phyloP scores from a whole-genome alignment of 1,284 basidiomycete genomes.

The Sporisorium graminicola region DNA sequence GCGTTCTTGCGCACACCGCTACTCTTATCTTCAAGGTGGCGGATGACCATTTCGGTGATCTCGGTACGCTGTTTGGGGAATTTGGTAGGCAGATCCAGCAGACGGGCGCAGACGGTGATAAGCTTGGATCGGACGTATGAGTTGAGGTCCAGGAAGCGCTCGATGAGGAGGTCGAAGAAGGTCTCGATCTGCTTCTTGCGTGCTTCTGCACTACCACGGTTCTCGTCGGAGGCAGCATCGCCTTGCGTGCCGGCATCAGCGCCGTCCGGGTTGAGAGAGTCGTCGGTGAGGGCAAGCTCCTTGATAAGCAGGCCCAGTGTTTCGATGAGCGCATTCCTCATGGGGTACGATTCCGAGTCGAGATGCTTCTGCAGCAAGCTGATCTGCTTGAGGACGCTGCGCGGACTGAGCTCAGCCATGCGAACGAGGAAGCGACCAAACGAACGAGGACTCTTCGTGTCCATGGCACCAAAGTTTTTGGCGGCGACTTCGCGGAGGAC shows the following conservation, averaged over 20 bases:
- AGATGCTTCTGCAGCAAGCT: slow-evolving; percentile 85
- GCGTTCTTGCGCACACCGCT: slow-evolving; percentile 88
- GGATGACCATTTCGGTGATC: slow-evolving; percentile 82
- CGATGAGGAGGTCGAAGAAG: slow-evolving; percentile 85
- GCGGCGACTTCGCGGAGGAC: slow-evolving; percentile 85
- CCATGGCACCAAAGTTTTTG: slow-evolving; percentile 82
- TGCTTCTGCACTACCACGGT: slow-evolving; percentile 71
- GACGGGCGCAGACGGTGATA: slow-evolving; percentile 80
- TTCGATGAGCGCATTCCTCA: slow-evolving; percentile 76
- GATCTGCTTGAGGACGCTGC: slow-evolving; percentile 90
- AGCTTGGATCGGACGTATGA: slow-evolving; percentile 92
- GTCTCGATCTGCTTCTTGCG: slow-evolving; percentile 84
- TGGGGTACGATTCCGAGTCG: slow-evolving; percentile 96
- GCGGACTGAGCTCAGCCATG: slow-evolving; percentile 84
- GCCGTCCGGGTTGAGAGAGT: slow-evolving; percentile 46
- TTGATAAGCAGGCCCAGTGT: slow-evolving; percentile 68
- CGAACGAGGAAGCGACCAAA: slow-evolving; percentile 88
- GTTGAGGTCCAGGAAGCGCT: slow-evolving; percentile 87
- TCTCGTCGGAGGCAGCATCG: slow-evolving; percentile 46
- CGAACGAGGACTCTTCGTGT: slow-evolving; percentile 86
- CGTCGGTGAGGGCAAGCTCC: slow-evolving; percentile 70
- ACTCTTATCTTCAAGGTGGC: slow-evolving; percentile 89
- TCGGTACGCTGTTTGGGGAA: slow-evolving; percentile 87
- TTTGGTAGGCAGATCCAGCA: slow-evolving; percentile 79
- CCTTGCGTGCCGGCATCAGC: slow-evolving; percentile 15